Evolutionary conservation across 2,329 filamentous ascomycete genomes (phyloP).

Genomic region (Epichloe bromicola): DNA sequence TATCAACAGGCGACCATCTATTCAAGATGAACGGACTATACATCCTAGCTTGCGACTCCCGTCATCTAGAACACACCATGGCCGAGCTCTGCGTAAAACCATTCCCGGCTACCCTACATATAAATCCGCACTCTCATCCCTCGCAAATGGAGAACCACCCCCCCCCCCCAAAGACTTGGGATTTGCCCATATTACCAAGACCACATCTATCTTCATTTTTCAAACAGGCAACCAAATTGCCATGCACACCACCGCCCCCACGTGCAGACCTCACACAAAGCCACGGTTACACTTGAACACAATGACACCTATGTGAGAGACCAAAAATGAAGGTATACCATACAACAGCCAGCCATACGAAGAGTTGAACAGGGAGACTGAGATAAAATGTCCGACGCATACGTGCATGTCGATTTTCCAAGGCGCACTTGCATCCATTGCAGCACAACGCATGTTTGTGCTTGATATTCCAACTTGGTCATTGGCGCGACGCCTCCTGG

Average conservation of each 20-base stretch:
- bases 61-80: too few species aligned
- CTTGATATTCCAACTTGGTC: neutral
- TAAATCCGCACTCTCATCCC: too few species aligned
- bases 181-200: too few species aligned
- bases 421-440: neutral
- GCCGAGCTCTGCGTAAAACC: too few species aligned
- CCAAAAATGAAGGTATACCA: neutral
- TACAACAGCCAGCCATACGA: neutral
- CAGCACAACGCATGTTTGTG: neutral
- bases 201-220: too few species aligned
- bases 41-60: neutral
- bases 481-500: neutral
- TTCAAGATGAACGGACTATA: neutral
- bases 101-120: too few species aligned
- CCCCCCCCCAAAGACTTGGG: too few species aligned
- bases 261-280: neutral
- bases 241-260: neutral
- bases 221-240: neutral
- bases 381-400: conserved; percentile 1
- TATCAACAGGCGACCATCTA: neutral
- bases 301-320: neutral
- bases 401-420: neutral
- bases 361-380: neutral
- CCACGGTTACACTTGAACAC: neutral
- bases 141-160: too few species aligned